phyloP scores from a whole-genome alignment of 2,329 filamentous ascomycete species.

The Calonectria ilicicola region DNA sequence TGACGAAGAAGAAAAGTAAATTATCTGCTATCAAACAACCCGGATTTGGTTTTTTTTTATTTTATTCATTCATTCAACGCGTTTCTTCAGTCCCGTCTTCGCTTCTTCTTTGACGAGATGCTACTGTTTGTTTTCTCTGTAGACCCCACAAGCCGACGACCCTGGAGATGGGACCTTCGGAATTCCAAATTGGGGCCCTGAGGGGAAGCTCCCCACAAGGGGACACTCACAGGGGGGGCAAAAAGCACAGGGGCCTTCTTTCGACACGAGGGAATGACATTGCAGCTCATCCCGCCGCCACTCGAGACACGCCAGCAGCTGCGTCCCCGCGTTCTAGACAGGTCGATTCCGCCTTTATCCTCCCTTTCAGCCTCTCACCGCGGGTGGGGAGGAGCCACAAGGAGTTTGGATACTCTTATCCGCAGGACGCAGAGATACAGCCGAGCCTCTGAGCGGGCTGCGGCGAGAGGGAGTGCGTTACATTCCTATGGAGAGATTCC shows the following conservation, averaged over 20 bases:
- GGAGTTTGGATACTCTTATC: neutral
- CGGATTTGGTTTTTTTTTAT: no score
- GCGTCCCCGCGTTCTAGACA: slow-evolving; percentile 34
- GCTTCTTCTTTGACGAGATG: no score
- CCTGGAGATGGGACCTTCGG: no score
- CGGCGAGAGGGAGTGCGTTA: neutral
- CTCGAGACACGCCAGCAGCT: neutral
- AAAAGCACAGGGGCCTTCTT: slow-evolving; percentile 21
- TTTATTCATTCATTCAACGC: no score
- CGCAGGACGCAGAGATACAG: neutral
- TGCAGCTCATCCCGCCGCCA: slow-evolving; percentile 28
- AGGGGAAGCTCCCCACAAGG: slow-evolving; percentile 28
- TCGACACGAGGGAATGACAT: slow-evolving; percentile 19
- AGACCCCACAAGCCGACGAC: no score
- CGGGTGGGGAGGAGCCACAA: neutral
- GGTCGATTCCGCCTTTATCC: neutral
- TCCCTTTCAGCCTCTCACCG: slow-evolving; percentile 1
- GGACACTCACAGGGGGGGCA: slow-evolving; percentile 4
- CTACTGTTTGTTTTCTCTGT: no score
- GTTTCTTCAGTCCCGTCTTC: no score
- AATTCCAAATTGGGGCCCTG: neutral
- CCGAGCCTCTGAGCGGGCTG: neutral
- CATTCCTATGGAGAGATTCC: neutral
- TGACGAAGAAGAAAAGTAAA: no score
- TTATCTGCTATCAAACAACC: no score